Evolutionary conservation across 345 rosid genomes (phyloP).

Genomic region (Sisymbrium irio): DNA sequence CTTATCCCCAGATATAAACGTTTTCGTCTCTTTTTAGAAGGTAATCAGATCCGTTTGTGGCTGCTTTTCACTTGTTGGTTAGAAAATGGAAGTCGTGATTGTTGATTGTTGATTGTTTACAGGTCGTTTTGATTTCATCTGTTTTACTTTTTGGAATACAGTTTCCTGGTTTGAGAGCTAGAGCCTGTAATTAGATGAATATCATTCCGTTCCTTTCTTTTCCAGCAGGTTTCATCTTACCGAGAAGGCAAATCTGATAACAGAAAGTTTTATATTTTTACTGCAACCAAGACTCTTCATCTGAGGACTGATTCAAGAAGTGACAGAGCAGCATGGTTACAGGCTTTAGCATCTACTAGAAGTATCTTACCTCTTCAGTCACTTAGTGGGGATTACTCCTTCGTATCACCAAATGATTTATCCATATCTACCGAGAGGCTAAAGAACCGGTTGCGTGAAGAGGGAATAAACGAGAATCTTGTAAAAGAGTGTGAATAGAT

Average conservation of each 20-base stretch:
- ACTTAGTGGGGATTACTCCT: constrained; percentile 52
- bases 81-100: background rate
- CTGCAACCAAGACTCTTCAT: constrained; percentile 95
- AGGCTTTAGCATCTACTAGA: constrained; percentile 73
- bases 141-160: background rate
- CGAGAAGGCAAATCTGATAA: constrained; percentile 96
- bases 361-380: constrained; percentile 61
- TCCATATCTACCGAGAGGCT: constrained; percentile 75
- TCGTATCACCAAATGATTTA: constrained; percentile 51
- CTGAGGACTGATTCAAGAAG: constrained; percentile 77
- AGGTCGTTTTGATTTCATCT: background rate
- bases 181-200: background rate
- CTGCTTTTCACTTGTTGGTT: constrained; percentile 9
- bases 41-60: background rate
- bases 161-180: background rate
- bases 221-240: constrained; percentile 82
- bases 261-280: constrained; percentile 80
- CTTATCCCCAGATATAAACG: background rate
- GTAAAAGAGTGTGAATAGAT: constrained; percentile 87
- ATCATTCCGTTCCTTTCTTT: constrained; percentile 28
- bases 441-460: constrained; percentile 59
- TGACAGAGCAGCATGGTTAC: constrained; percentile 93
- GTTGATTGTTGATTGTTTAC: background rate
- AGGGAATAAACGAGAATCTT: constrained; percentile 61
- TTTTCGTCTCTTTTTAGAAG: background rate